Conservation (phyloP, 192 early-diverging fungal species). For the Coemansia erecta region DNA sequence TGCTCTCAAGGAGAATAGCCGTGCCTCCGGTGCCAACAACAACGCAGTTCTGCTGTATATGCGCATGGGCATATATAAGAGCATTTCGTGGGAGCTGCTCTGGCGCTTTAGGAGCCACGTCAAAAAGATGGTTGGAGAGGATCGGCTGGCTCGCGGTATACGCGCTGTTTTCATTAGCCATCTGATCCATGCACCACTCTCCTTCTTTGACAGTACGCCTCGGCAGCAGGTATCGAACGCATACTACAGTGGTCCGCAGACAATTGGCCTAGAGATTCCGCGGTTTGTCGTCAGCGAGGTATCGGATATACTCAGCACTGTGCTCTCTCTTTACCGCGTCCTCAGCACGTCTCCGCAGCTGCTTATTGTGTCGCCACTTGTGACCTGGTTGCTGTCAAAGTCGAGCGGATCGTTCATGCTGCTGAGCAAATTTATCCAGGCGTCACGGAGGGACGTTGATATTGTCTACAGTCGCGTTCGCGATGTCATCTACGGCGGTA, state of each 20-base stretch:
- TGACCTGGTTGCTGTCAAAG: constrained; percentile 7
- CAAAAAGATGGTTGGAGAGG: not conserved
- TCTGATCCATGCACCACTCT: constrained; percentile 32
- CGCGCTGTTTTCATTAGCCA: constrained; percentile 20
- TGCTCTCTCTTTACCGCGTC: constrained; percentile 19
- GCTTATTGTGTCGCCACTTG: constrained; percentile 15
- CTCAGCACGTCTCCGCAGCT: constrained; percentile 22
- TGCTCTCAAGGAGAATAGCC: constrained; percentile 22
- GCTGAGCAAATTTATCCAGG: not conserved
- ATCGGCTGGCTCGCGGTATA: constrained; percentile 12
- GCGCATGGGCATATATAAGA: constrained; percentile 17
- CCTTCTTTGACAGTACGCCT: constrained; percentile 37
- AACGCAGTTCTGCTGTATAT: constrained; percentile 20
- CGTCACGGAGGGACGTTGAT: not conserved
- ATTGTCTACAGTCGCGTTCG: constrained; percentile 7
- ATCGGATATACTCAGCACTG: constrained; percentile 1
- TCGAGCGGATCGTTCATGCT: constrained; percentile 6
- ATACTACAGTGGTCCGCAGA: constrained; percentile 18
- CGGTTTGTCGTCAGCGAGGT: constrained; percentile 17
- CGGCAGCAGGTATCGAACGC: constrained; percentile 21
- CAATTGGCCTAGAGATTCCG: constrained; percentile 13
- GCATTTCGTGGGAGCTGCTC: not conserved
- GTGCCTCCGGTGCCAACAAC: not conserved
- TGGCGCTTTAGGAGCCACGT: not conserved
- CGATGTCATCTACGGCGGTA: constrained; percentile 54